Evolutionary conservation across 2,329 filamentous ascomycete species (phyloP).

Genomic region (Phyllosticta capitalensis): DNA sequence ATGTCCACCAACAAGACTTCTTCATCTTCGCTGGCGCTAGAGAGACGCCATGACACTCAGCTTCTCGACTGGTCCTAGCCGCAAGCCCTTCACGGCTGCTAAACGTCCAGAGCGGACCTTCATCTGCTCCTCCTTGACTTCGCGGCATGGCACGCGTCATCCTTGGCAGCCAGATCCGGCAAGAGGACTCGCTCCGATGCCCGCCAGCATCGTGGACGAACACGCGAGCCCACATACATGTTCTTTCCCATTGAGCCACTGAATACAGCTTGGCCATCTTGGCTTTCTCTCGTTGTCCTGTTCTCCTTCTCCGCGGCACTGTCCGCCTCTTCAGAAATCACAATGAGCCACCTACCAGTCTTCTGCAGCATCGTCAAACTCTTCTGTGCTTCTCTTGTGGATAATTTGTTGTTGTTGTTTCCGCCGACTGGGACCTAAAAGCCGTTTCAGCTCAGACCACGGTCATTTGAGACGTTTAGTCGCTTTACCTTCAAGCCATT

Average conservation of each 20-base stretch:
- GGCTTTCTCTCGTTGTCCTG: neutral
- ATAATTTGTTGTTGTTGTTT: neutral
- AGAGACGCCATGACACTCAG: neutral
- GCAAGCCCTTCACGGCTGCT: neutral
- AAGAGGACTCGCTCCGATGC: neutral
- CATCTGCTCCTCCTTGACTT: neutral
- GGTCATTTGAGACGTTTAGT: slow-evolving; percentile 3
- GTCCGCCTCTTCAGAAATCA: neutral
- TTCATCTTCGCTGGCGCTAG: neutral
- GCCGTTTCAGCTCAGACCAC: slow-evolving; percentile 9
- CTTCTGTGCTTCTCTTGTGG: neutral
- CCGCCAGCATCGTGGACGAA: neutral
- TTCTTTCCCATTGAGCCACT: neutral
- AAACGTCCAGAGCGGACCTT: neutral
- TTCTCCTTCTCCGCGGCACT: neutral
- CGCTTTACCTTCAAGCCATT: slow-evolving; percentile 3
- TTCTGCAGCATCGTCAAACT: neutral
- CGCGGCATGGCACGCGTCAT: neutral
- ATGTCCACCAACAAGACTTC: neutral
- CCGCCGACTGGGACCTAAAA: neutral
- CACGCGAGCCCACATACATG: neutral
- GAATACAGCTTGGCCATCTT: neutral
- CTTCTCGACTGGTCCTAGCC: neutral
- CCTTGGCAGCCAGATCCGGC: neutral
- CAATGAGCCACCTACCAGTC: neutral